These are phyloP conservation scores for Thalassiosira mediterranea DNA, from an alignment of 352 stramenopile species.

Conservation along the genomic window DNA sequence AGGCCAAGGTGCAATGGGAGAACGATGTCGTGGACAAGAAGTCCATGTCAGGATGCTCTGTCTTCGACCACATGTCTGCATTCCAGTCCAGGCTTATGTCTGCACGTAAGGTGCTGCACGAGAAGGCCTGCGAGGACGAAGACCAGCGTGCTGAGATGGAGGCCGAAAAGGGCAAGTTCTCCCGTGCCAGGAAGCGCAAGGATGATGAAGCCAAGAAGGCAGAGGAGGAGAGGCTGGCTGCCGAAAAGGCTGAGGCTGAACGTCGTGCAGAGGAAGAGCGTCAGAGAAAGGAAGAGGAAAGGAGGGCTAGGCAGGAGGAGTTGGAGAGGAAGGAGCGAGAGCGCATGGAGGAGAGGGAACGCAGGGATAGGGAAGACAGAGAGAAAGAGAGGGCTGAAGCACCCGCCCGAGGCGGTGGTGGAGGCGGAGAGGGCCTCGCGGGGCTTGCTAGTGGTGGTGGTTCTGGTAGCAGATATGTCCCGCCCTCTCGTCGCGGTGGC, in stretches of 20 bases:
- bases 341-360: constrained; percentile 58
- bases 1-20: constrained; percentile 89
- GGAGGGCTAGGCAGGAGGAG: constrained; percentile 45
- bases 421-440: too few species aligned
- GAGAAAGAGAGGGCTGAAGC: constrained; percentile 43
- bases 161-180: constrained; percentile 87
- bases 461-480: constrained; percentile 62
- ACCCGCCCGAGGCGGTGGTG: constrained; percentile 18
- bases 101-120: constrained; percentile 76
- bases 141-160: constrained; percentile 83
- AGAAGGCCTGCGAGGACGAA: constrained; percentile 87
- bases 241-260: constrained; percentile 65
- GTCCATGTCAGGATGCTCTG: constrained; percentile 79
- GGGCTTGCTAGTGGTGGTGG: too few species aligned
- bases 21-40: constrained; percentile 89
- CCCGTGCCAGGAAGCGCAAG: constrained; percentile 82
- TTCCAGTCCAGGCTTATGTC: constrained; percentile 82
- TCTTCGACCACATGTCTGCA: constrained; percentile 85
- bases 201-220: constrained; percentile 63
- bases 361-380: constrained; percentile 57
- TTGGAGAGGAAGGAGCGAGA: constrained; percentile 56
- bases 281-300: constrained; percentile 52
- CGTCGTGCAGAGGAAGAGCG: constrained; percentile 64
- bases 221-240: constrained; percentile 51
- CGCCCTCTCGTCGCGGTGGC: constrained; percentile 55